Evolutionary conservation across 1,139 yeast genomes (phyloP).

Genomic region (Saccharomycopsis hybrid): DNA sequence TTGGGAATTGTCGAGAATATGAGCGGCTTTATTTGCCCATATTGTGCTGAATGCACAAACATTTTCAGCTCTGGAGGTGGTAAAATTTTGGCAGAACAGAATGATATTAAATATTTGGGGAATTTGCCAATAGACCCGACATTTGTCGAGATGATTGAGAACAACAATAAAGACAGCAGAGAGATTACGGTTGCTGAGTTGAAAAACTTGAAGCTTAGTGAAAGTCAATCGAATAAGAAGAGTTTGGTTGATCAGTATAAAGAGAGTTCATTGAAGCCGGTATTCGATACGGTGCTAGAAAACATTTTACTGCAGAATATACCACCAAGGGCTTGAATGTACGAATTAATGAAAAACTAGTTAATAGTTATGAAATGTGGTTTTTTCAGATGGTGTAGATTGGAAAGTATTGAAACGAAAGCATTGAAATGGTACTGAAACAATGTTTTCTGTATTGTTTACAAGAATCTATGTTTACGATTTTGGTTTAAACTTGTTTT

Average conservation of each 20-base stretch:
- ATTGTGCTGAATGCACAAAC: slow-evolving; percentile 85
- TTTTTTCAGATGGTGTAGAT: too few relatives aligned
- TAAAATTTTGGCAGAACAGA: slow-evolving; percentile 51
- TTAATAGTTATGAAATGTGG: too few relatives aligned
- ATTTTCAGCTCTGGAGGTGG: slow-evolving; percentile 98
- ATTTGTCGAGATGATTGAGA: slow-evolving; percentile 80
- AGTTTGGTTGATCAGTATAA: slow-evolving; percentile 35
- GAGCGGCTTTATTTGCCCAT: slow-evolving; percentile 96
- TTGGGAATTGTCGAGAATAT: slow-evolving; percentile 91
- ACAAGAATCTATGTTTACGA: too few relatives aligned
- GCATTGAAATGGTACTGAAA: too few relatives aligned
- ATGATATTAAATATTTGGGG: slow-evolving; percentile 66
- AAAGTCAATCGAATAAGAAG: slow-evolving; percentile 11
- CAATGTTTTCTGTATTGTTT: too few relatives aligned
- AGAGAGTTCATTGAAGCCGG: slow-evolving; percentile 35
- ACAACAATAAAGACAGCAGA: slow-evolving; percentile 33
- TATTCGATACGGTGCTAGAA: slow-evolving; percentile 46
- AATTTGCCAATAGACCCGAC: slow-evolving; percentile 89
- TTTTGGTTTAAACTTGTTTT: too few relatives aligned
- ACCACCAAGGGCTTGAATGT: slow-evolving; percentile 29
- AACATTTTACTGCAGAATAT: slow-evolving; percentile 36
- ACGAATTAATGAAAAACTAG: too few relatives aligned
- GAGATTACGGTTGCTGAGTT: slow-evolving; percentile 21
- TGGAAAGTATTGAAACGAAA: too few relatives aligned
- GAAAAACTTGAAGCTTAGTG: slow-evolving; percentile 22